Base-by-base conservation (phyloP, 1,284 basidiomycete genomes). In the Rugosomyces carneus region DNA sequence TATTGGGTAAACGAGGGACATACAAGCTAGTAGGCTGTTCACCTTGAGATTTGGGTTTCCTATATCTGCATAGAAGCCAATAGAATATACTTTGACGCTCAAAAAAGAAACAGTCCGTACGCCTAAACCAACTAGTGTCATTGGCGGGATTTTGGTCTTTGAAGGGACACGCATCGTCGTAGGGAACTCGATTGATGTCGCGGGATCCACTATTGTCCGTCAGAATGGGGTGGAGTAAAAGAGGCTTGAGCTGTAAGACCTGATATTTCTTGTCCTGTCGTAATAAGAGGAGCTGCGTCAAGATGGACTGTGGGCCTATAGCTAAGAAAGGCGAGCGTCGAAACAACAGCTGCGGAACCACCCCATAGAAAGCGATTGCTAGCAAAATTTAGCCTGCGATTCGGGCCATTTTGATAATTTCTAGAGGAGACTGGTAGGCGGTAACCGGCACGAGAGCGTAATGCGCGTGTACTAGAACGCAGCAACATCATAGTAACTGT, bases 91-190 rank as follows among this genome's bases (percentile, higher is more conserved):
- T 53, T 84, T 78, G 48, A 94, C 75, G 4, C 78, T 72, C 37
- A 94, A 67, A 65, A 94, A 91, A 9, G 88, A 87, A 36, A 94
- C 91, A 0, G 83, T 89, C 36, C 92, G 73, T 24, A 92, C 88
- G 36, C 91, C 91, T 1, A 89, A 68, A 1, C 92, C 91, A 9
- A 93, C 67, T 4, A 94, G 73, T 13, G 78, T 73, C 56, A 89
- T 76, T 1, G 72, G 67, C 8, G 83, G 79, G 10, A 78, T 62
- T 6, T 76, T 72, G 9, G 73, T 63, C 57, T 79, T 83, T 18
- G 84, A 80, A 21, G 80, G 75, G 26, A 86, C 70, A 16, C 59
- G 69, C 15, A 89, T 68, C 2, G 70, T 73, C 39, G 70, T 81
- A 2, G 87, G 87, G 57, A 90, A 90, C 48, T 72, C 67, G 51